Conservation (phyloP, 164 flowering plant genomes). For the Stephania cephalantha region DNA sequence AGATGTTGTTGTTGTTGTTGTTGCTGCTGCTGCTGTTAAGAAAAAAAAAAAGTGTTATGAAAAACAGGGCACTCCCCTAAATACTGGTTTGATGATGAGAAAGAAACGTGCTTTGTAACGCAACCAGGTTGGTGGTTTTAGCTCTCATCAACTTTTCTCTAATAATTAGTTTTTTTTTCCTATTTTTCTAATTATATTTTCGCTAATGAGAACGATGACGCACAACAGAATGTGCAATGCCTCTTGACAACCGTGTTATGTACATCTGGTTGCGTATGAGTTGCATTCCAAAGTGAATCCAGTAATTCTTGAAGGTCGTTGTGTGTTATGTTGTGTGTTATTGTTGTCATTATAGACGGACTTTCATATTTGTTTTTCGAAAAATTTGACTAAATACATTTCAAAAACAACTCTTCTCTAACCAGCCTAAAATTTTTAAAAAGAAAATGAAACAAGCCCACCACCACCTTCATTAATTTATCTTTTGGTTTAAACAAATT, state of each 20-base stretch:
- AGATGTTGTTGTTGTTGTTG: neutral
- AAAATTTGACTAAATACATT: conserved; percentile 27
- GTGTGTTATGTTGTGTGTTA: no score
- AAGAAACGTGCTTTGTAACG: conserved; percentile 65
- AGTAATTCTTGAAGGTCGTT: no score
- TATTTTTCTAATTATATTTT: neutral
- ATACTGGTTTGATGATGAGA: conserved; percentile 38
- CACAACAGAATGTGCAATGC: no score
- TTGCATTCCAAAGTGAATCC: no score
- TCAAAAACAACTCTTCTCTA: conserved; percentile 1
- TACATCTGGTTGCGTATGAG: no score
- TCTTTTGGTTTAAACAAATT: neutral
- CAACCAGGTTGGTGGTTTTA: conserved; percentile 38
- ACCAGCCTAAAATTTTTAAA: neutral
- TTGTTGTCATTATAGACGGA: no score
- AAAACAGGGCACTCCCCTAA: conserved; percentile 31
- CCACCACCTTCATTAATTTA: no score
- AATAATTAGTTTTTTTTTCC: neutral
- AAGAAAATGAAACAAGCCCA: no score
- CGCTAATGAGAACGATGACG: no score
- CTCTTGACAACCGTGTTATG: no score
- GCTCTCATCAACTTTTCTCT: conserved; percentile 15
- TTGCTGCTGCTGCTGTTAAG: conserved; percentile 1
- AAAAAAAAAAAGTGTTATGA: conserved; percentile 24
- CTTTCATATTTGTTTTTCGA: conserved; percentile 5